These are phyloP conservation scores for Cercophora scortea DNA, from an alignment of 495 filamentous ascomycete genomes.

Conservation along the genomic window DNA sequence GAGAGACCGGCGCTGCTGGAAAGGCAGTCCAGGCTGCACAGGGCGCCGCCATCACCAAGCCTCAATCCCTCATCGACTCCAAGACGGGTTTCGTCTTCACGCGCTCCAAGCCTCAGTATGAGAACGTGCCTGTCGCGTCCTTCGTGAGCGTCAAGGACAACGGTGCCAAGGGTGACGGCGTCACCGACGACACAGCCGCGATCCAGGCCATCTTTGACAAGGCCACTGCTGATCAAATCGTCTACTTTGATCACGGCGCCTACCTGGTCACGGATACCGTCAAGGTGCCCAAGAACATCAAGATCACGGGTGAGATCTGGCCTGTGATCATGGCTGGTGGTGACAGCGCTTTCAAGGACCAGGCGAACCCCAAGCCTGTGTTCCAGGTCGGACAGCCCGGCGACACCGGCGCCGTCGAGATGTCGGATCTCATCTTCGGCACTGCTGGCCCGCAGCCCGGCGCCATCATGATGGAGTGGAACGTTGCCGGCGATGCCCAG, in stretches of 20 bases:
- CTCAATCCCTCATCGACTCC: conserved; percentile 45
- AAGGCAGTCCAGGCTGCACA: conserved; percentile 43
- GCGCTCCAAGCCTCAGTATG: conserved; percentile 69
- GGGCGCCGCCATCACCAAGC: conserved; percentile 42
- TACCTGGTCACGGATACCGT: conserved; percentile 82
- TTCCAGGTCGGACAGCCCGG: conserved; percentile 75
- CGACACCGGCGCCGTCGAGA: conserved; percentile 71
- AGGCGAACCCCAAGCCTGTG: conserved; percentile 59
- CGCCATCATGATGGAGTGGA: conserved; percentile 88
- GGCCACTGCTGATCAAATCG: conserved; percentile 51
- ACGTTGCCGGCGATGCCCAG: conserved; percentile 57
- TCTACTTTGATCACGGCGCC: conserved; percentile 89
- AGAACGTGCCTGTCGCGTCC: conserved; percentile 42
- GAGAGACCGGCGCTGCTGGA: conserved; percentile 29
- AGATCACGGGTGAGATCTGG: conserved; percentile 87
- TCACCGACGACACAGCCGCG: conserved; percentile 57
- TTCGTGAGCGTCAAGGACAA: conserved; percentile 69
- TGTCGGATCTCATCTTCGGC: conserved; percentile 74
- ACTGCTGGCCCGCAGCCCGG: conserved; percentile 74
- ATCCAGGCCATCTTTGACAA: conserved; percentile 67
- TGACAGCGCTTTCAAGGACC: conserved; percentile 55
- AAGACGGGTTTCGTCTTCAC: conserved; percentile 51
- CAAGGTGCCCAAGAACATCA: conserved; percentile 69
- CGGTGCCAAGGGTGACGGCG: conserved; percentile 75
- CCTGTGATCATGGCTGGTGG: conserved; percentile 82